Base-by-base conservation (phyloP, 306 rosid species). In the Heteromeles arbutifolia region DNA sequence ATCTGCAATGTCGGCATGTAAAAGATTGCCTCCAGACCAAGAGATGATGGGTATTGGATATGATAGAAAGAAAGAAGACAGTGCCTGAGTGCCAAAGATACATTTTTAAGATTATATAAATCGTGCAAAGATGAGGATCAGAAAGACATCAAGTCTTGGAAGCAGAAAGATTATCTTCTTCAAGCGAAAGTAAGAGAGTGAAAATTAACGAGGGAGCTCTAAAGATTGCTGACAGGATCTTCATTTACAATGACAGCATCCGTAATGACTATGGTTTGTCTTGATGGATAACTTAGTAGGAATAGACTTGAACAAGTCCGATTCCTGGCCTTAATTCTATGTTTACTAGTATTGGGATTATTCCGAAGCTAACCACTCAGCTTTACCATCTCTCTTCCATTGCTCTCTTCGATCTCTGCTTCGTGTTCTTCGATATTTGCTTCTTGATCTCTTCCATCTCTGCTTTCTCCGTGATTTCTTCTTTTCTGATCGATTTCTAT, bases 101-200 rank as follows among this genome's bases (percentile, higher is more conserved):
- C 26, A 43, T 79, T 74, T 58, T 67, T 70, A 37, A 0, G 75
- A 67, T 4, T 74, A 57, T 32, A 68, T 79, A 14, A 29, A 32
- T 45, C 78, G 71, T 22, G 75, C 70, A 6, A 79, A 74, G 72
- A 22, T 67, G 70, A 73, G 24, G 70, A 79, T 79, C 57, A 57
- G 67, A 11, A 79, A 56, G 50, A 56, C 53, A 37, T 14, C 82
- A 0, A 54, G 64, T 65, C 5, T 56, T 6, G 65, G 78, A 79
- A 74, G 24, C 56, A 28, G 74, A 44, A 73, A 67, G 44, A 58
- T 59, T 66, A 4, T 29, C 74, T 44, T 57, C 65, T 74, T 26
- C 70, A 26, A 58, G 31, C n/a, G 48, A 71, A 63, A 76, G 39
- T 18, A 50, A 39, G 48, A 34, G 29, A 66, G 22, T 7, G 31